Percentiles rank a stretch among this genome's conserved stretches.
These are phyloP conservation scores for Fusarium anthophilum DNA, from an alignment of 2,329 filamentous ascomycete genomes.

Conservation along the genomic window DNA sequence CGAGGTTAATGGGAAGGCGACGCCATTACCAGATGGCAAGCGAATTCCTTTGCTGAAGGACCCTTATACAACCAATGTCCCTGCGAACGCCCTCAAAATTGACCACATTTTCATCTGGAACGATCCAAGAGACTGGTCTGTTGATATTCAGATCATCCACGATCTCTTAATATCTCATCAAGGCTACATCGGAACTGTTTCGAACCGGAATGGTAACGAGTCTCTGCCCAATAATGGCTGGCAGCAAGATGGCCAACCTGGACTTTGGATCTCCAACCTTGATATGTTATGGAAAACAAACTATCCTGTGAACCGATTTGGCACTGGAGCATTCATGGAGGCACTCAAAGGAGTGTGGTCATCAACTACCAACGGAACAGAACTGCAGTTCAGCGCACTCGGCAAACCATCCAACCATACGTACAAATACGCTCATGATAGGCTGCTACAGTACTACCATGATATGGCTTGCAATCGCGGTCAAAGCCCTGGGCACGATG, in stretches of 20 bases:
- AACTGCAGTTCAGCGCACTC: slow-evolving; percentile 72
- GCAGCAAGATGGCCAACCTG: slow-evolving; percentile 82
- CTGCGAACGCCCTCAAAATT: slow-evolving; percentile 70
- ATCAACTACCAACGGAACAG: slow-evolving; percentile 71
- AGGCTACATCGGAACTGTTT: slow-evolving; percentile 86
- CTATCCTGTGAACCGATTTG: slow-evolving; percentile 86
- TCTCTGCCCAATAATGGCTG: slow-evolving; percentile 78
- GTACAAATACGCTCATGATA: slow-evolving; percentile 82
- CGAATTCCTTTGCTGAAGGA: slow-evolving; percentile 44
- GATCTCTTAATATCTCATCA: slow-evolving; percentile 82
- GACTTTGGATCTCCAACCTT: slow-evolving; percentile 87
- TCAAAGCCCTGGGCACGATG: slow-evolving; percentile 15
- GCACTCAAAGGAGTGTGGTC: slow-evolving; percentile 84
- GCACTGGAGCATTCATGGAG: slow-evolving; percentile 89
- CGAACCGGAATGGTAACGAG: slow-evolving; percentile 72
- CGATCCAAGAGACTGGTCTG: slow-evolving; percentile 94
- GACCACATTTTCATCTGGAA: slow-evolving; percentile 95
- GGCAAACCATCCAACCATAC: slow-evolving; percentile 85
- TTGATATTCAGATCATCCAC: slow-evolving; percentile 84
- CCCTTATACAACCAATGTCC: slow-evolving; percentile 49
- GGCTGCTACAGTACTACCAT: slow-evolving; percentile 64
- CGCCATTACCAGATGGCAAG: slow-evolving; percentile 48
- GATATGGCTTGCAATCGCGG: slow-evolving; percentile 38
- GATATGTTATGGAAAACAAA: slow-evolving; percentile 90
- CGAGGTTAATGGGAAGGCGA: slow-evolving; percentile 43